A percentile compares a stretch with the other conserved stretches of the same genome.
These are phyloP conservation scores for Aspergillus sp. DNA, from an alignment of 2,329 filamentous ascomycete species.

Conservation along the genomic window DNA sequence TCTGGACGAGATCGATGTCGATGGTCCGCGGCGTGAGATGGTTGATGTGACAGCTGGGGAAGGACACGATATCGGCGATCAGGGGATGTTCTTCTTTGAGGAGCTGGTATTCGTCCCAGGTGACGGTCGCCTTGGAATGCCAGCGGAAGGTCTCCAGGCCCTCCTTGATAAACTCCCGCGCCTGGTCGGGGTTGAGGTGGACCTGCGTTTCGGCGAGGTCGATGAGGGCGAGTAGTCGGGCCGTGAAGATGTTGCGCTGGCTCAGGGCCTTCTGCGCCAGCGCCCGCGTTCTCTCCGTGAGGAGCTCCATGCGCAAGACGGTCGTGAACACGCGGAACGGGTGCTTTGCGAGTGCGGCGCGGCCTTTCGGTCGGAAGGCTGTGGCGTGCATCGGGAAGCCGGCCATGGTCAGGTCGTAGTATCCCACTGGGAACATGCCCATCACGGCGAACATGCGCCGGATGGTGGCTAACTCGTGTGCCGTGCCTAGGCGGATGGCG, in stretches of 20 bases:
- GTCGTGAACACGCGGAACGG: constrained; percentile 48
- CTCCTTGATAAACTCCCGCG: constrained; percentile 40
- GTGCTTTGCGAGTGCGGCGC: constrained; percentile 36
- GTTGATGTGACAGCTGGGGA: constrained; percentile 50
- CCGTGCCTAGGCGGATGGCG: constrained; percentile 50
- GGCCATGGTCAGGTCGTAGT: constrained; percentile 50
- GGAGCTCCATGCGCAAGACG: constrained; percentile 41
- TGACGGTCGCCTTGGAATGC: constrained; percentile 42
- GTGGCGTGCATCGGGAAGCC: constrained; percentile 53
- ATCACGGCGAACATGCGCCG: constrained; percentile 47
- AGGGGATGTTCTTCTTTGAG: constrained; percentile 47
- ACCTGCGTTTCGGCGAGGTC: constrained; percentile 31
- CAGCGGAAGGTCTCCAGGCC: constrained; percentile 50
- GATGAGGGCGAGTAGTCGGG: constrained; percentile 37
- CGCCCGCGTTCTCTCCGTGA: constrained; percentile 31
- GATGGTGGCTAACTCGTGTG: constrained; percentile 43
- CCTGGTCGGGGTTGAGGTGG: constrained; percentile 28
- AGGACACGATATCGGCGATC: constrained; percentile 48
- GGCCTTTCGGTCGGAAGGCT: constrained; percentile 45
- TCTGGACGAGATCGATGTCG: constrained; percentile 48
- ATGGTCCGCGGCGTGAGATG: constrained; percentile 53
- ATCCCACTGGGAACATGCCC: constrained; percentile 51
- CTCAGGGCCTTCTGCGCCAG: constrained; percentile 34
- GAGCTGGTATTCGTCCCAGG: constrained; percentile 40
- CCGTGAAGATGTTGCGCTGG: constrained; percentile 43